Evolutionary conservation across 345 rosid species (phyloP), one percentile per base, ranked within the genome.

Genomic region (Euphorbia pulcherrima): DNA sequence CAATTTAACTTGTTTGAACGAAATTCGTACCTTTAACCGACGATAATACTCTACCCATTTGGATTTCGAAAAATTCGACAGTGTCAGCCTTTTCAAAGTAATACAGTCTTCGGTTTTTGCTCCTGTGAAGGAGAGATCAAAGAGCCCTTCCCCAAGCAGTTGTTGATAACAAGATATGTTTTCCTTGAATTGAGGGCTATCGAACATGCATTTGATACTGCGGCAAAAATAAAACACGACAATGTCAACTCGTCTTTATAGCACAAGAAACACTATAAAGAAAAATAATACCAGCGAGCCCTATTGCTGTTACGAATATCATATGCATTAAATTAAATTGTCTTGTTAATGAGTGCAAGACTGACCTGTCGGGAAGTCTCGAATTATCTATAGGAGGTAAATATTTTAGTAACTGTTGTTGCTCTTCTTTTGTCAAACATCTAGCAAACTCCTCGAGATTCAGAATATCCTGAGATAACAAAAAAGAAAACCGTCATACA

Each of bases 111-210:
- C 96, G 1, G 72, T 70, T 76, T 85, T 84, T 60, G 67, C 81
- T 79, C 84, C 85, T 30, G 80, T 51, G 67, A 70, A 77, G 64
- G 89, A 81, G 57, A 81, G 65, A 70, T 89, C 95, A 77, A 91
- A 91, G 53, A 91, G 78, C 72, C 99, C 97, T 79, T 89, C 90
- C 39, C 75, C 84, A 53, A 89, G 90, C 75, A 94, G 81, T 56
- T 84, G 77, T 76, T 89, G 90, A 65, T 88, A 88, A 78, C 83
- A 81, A 71, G 76, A 73, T 76, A 85, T 68, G 76, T 88, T 88
- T 78, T 91, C 93, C 87, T 86, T 88, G 82, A 88, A 91, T 66
- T 88, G 95, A 76, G 78, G 78, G 81, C 96, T 87, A 70, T 82
- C 85, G 47, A 91, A 94, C 99, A 91, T 80, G 78, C 70, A 78